These are phyloP conservation scores for Entamoeba moshkovskii DNA, from an alignment of 208 protist species.

Conservation along the genomic window DNA sequence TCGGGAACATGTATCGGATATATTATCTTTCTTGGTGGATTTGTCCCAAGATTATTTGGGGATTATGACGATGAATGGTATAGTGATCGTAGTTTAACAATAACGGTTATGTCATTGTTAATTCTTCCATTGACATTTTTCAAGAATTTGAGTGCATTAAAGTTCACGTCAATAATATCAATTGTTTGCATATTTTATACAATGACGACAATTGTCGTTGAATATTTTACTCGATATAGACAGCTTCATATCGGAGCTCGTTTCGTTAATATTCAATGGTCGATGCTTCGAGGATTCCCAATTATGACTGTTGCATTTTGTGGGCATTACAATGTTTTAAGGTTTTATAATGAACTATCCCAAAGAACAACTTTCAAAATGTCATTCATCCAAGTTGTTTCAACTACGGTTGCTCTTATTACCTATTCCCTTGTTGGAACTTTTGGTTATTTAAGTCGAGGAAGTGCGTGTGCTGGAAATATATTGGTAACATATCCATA, in stretches of 20 bases:
- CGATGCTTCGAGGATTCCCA: not conserved
- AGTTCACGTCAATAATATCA: not conserved
- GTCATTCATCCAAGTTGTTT: not conserved
- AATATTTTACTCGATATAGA: not conserved
- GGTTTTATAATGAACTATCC: constrained; percentile 6
- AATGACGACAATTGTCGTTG: not conserved
- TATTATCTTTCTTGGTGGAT: not conserved
- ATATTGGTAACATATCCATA: not conserved
- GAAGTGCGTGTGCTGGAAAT: not conserved
- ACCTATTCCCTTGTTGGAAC: not conserved
- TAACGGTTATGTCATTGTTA: not conserved
- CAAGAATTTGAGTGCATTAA: not conserved
- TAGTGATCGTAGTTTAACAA: not conserved
- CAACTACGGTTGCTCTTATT: not conserved
- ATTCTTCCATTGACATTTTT: not conserved
- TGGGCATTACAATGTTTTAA: constrained; percentile 5
- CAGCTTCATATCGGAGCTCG: not conserved
- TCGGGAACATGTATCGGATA: not conserved
- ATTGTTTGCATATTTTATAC: not conserved
- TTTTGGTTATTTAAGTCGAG: constrained; percentile 14
- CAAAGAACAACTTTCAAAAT: not conserved
- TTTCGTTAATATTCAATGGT: not conserved
- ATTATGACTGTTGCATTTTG: constrained; percentile 6
- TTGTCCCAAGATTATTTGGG: not conserved
- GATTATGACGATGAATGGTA: not conserved